Base-by-base conservation (phyloP, 768 basidiomycete genomes). In the Cystofilobasidium macerans region DNA sequence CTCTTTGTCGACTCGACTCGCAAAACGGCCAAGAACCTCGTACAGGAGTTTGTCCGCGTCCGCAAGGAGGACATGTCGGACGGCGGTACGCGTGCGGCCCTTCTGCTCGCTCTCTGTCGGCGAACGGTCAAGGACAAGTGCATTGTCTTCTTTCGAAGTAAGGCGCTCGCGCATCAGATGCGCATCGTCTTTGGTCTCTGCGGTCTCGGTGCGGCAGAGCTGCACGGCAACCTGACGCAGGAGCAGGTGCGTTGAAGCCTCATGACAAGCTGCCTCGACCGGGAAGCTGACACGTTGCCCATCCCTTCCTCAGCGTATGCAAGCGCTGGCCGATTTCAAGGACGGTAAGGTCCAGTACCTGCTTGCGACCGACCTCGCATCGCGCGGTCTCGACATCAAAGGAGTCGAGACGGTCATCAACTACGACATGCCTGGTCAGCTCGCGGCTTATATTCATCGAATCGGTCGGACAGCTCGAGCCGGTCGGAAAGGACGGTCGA, bases 351-450 rank as follows among this genome's bases (percentile, higher is more conserved):
- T 88, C n/a, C 88, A 92, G 75, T 98, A 85, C 76, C 79, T 99
- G 12, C 87, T 99, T 81, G 94, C 93, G 3, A 99, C 95, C 0
- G 95, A 98, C 75, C 79, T 99, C 40, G 95, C 95, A 36, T 88
- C 92, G 30, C 69, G 71, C 32, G 71, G 70, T 67, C 68, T 68
- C 36, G 67, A 68, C 48, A 68, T 68, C 62, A 68, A 68, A 48
- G 93, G 93, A 20, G 86, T 97, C 30, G 89, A 98, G 73, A 92
- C 91, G 2, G 90, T 99, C 69, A 92, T 99, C 75, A 99, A 99
- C 76, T 98, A 93, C 74, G 95, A 99, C 75, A 95, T 98, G 94
- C 95, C 95, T 13, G 82, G 83, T 24, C 88, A 92, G 72, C 79
- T 97, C 38, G 84, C 88, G 11, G 91, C 92, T 72, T 99, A 99